Percentiles rank a stretch among this genome's conserved stretches.
Evolutionary conservation across 2,329 filamentous ascomycete species (phyloP).

Genomic region (Trichoderma cornu-damae): DNA sequence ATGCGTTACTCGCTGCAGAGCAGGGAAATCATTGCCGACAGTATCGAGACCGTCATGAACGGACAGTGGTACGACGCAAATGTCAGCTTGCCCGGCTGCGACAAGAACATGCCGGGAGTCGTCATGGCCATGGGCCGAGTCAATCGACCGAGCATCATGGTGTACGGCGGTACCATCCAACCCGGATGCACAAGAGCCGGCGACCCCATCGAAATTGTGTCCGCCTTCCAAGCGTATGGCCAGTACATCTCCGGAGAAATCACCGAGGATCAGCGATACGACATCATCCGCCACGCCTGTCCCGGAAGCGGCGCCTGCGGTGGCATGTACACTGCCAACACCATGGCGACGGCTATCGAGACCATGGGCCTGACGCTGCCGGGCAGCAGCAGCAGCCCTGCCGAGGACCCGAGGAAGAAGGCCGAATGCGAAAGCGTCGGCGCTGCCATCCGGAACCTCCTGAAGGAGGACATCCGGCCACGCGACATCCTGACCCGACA

Average conservation of each 20-base stretch:
- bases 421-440: conserved; percentile 69
- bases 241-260: conserved; percentile 92
- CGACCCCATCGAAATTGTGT: conserved; percentile 84
- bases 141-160: conserved; percentile 93
- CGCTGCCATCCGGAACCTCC: conserved; percentile 65
- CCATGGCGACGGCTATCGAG: conserved; percentile 87
- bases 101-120: conserved; percentile 99
- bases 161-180: conserved; percentile 92
- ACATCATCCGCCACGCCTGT: conserved; percentile 90
- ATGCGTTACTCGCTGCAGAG: conserved; percentile 96
- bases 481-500: conserved; percentile 73
- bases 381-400: conserved; percentile 73
- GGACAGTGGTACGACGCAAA: conserved; percentile 99
- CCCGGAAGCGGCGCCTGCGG: conserved; percentile 62
- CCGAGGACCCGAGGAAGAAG: conserved; percentile 65
- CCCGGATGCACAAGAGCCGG: conserved; percentile 78
- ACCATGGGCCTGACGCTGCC: conserved; percentile 85
- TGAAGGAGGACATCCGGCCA: conserved; percentile 72
- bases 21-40: conserved; percentile 94
- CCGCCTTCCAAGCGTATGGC: conserved; percentile 95
- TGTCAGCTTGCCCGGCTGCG: conserved; percentile 92
- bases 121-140: conserved; percentile 91
- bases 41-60: conserved; percentile 97
- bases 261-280: conserved; percentile 82
- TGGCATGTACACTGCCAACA: conserved; percentile 92